Conservation (phyloP, 2,329 filamentous ascomycete genomes). For the Aspergillus vadensis region DNA sequence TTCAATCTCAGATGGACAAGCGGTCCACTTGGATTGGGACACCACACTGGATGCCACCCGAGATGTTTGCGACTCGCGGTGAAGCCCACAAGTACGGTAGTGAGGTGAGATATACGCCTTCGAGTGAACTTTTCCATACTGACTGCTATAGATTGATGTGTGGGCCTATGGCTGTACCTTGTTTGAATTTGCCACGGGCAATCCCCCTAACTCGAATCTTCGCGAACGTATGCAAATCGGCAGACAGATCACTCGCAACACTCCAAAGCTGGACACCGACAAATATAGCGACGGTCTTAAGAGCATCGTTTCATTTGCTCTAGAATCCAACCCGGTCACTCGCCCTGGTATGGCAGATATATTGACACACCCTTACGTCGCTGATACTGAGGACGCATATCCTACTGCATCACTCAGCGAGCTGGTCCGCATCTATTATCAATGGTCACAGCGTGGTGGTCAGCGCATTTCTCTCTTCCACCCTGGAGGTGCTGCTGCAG, state of each 20-base stretch:
- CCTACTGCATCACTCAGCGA: conserved; percentile 49
- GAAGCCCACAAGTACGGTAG: conserved; percentile 50
- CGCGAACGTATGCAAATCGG: conserved; percentile 51
- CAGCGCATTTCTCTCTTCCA: conserved; percentile 61
- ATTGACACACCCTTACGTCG: conserved; percentile 49
- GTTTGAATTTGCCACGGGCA: conserved; percentile 53
- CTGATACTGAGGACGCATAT: conserved; percentile 44
- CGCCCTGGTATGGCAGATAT: conserved; percentile 52
- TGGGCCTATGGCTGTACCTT: conserved; percentile 56
- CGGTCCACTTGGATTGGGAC: conserved; percentile 67
- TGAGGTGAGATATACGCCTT: conserved; percentile 39
- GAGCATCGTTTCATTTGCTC: conserved; percentile 47
- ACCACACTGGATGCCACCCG: conserved; percentile 67
- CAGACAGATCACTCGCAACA: conserved; percentile 46
- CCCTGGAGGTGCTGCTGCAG: conserved; percentile 59
- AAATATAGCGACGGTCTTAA: conserved; percentile 49
- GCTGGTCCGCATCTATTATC: conserved; percentile 51
- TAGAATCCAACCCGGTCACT: conserved; percentile 46
- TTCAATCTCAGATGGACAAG: conserved; percentile 62
- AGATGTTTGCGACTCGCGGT: conserved; percentile 51
- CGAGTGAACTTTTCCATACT: conserved; percentile 1
- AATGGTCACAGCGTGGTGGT: conserved; percentile 52
- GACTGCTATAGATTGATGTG: conserved; percentile 46
- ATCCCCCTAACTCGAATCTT: conserved; percentile 51
- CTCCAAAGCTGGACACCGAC: conserved; percentile 46